Evolutionary conservation across 129 eudicot species (phyloP), one percentile per base, ranked within the genome.

Genomic region (Scalesia atractyloides): DNA sequence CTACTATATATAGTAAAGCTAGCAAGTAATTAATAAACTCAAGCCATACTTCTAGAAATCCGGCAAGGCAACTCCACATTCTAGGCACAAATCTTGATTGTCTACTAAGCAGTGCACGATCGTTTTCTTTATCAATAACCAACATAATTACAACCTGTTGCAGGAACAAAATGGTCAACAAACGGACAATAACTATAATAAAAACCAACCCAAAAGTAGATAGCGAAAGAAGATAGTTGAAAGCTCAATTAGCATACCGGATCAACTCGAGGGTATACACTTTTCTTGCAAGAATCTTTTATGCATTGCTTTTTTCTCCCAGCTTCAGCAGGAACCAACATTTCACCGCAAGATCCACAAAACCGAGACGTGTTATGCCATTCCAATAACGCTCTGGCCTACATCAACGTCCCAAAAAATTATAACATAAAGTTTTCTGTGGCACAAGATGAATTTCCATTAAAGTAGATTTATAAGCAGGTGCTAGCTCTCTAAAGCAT

Each of bases 11-110:
- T 22, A 22, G 26, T 22, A 22, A 22, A 22, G 26, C 26, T 61
- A 15, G 20, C 19, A 5, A 41, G 56, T 52, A 24, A 34, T 17
- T 53, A n/a, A 15, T 49, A 18, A 73, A 46, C 18, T 39, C 10
- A 57, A 64, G 33, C 61, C 64, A 68, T 70, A 83, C 98, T 89
- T 89, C 97, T 36, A 90, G 82, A 81, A 89, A 93, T 53, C 97
- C 98, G 52, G 98, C 97, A 56, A 93, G 87, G 57, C 97, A 89
- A 75, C 96, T 90, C 97, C 96, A 93, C 96, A 89, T 87, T 56
- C 97, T 88, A n/a, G 92, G 98, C 47, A 90, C 92, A 77, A 83
- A 93, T 79, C 89, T 90, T 18, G 96, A 76, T 62, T 81, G 92
- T 78, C 84, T 84, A 72, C 97, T 77, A 68, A 93, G 80, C 20